Base-by-base conservation (phyloP, 306 rosid species). In the Vigna angularis region DNA sequence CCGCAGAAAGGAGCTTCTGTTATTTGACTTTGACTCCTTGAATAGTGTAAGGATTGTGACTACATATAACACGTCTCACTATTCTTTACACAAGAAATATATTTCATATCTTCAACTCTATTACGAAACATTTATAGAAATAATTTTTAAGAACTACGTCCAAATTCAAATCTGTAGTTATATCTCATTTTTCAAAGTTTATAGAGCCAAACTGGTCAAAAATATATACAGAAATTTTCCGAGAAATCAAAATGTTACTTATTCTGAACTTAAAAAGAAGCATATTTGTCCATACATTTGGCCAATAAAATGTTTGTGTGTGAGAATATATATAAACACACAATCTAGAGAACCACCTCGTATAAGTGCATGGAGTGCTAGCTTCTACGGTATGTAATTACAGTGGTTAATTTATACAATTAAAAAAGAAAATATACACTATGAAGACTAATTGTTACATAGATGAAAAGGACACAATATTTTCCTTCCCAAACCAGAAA, bases 401-500 rank as follows among this genome's bases (percentile, higher is more conserved):
- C 85, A 85, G 30, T 17, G 75, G 55, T 70, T 4, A 73, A 68
- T 84, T 28, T 53, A 82, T 71, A 79, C 64, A 83, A 49, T n/a
- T 10, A 42, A 34, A 42, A 34, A 76, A 59, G 40, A 79, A 59
- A 30, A 78, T 81, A 62, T 68, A 78, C 79, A 80, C 84, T 65
- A 17, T 14, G 70, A 69, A 44, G 32, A 78, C 32, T 44, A 34
- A 69, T 34, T 58, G 76, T 71, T 84, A 74, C 66, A 83, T 65
- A 71, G 79, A 65, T 78, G 78, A 50, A 76, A 81, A 79, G 81
- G 84, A 70, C 56, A 80, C 82, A 75, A 69, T 67, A 68, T 51
- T 78, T 58, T 75, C 81, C 78, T 79, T 88, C 68, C 50, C 76
- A 69, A 58, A 66, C 72, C 76, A 82, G 67, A 80, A 36, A 82